Percentiles rank a stretch among this genome's conserved stretches.
Evolutionary conservation across 139 green algal species (phyloP).

Genomic region (Volvox africanus): DNA sequence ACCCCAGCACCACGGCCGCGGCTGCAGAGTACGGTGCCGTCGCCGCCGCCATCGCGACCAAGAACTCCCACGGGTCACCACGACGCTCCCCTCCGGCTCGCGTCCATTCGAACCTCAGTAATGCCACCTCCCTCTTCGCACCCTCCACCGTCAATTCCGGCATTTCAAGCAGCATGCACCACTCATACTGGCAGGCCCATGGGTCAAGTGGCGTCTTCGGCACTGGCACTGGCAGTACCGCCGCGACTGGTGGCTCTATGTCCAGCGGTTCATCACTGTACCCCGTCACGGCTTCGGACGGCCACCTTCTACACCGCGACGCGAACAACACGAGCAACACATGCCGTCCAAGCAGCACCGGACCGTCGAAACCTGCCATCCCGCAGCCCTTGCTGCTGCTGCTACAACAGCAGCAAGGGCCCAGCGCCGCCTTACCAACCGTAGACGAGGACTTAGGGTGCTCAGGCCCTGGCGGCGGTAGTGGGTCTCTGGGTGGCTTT

Average conservation of each 20-base stretch:
- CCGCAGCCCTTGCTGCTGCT: neutral
- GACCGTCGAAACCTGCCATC: neutral
- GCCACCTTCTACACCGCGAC: neutral
- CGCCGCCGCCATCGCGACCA: conserved; percentile 1
- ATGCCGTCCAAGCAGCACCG: neutral
- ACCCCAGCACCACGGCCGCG: neutral
- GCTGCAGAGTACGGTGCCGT: conserved; percentile 31
- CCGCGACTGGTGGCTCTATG: neutral
- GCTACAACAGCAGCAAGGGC: neutral
- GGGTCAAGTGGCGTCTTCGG: neutral
- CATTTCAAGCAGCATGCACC: neutral
- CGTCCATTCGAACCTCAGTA: conserved; percentile 10
- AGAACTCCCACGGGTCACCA: neutral
- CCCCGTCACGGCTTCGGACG: neutral
- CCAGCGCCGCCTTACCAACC: neutral
- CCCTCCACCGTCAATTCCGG: neutral
- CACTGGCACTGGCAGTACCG: neutral
- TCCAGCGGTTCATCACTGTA: conserved; percentile 17
- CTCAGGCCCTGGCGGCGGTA: neutral
- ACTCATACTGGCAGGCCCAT: neutral
- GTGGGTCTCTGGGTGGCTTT: conserved; percentile 29
- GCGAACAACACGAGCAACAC: neutral
- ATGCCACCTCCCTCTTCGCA: conserved; percentile 10
- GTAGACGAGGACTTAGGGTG: conserved; percentile 5
- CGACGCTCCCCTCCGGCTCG: neutral